Conservation (phyloP, 768 basidiomycete species). For the Collybia mongolica region DNA sequence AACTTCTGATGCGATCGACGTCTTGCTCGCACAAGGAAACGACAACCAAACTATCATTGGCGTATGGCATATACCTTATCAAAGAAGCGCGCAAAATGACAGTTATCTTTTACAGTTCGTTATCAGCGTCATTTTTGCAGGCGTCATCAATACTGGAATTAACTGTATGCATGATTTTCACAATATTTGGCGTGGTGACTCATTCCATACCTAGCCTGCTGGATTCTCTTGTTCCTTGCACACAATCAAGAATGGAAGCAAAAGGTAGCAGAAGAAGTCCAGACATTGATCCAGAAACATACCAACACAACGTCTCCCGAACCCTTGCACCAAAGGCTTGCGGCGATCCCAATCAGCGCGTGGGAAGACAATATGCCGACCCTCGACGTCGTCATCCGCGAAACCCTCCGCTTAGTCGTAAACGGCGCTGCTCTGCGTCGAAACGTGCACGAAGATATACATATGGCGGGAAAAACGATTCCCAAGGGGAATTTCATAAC, state of each 20-base stretch:
- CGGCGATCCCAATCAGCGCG: conserved; percentile 29
- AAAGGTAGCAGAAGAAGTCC: conserved; percentile 26
- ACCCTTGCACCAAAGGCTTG: conserved; percentile 31
- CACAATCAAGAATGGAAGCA: conserved; percentile 32
- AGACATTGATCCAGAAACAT: conserved; percentile 26
- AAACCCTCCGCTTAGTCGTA: conserved; percentile 33
- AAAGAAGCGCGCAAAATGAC: not conserved
- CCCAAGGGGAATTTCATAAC: conserved; percentile 33
- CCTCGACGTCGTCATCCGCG: conserved; percentile 35
- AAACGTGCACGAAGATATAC: conserved; percentile 28
- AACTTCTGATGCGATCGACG: conserved; percentile 31
- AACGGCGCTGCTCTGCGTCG: conserved; percentile 30
- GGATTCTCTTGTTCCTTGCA: conserved; percentile 33
- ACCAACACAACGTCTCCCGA: conserved; percentile 21
- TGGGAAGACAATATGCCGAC: conserved; percentile 41
- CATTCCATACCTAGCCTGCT: conserved; percentile 25
- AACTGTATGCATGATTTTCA: not conserved
- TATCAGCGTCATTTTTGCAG: conserved; percentile 35
- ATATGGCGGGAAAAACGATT: conserved; percentile 23
- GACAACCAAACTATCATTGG: conserved; percentile 23
- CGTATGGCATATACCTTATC: conserved; percentile 11
- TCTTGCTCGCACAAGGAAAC: conserved; percentile 28
- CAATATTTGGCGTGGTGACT: not conserved
- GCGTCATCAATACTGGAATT: conserved; percentile 26
- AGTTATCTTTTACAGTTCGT: conserved; percentile 20